Evolutionary conservation across 2,329 filamentous ascomycete genomes (phyloP).

Genomic region (Westerdykella aurantiaca): DNA sequence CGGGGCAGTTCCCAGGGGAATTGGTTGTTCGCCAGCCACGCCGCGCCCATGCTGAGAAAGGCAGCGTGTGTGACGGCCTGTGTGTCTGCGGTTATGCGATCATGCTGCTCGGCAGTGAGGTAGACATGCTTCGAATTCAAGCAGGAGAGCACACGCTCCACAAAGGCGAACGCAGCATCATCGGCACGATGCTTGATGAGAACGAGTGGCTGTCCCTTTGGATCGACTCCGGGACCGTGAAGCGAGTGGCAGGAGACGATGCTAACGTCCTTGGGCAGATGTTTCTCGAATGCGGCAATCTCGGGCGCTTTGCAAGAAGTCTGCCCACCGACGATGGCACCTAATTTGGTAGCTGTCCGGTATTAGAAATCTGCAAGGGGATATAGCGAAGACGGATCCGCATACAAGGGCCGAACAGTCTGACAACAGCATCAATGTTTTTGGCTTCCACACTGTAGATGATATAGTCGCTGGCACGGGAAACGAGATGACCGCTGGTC

Average conservation of each 20-base stretch:
- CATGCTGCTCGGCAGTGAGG: slow-evolving; percentile 80
- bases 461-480: slow-evolving; percentile 94
- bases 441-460: slow-evolving; percentile 98
- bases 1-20: slow-evolving; percentile 97
- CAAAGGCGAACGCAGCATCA: slow-evolving; percentile 66
- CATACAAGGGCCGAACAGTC: slow-evolving; percentile 88
- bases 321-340: slow-evolving; percentile 93
- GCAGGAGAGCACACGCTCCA: slow-evolving; percentile 75
- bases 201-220: slow-evolving; percentile 83
- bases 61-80: slow-evolving; percentile 97
- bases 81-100: slow-evolving; percentile 96
- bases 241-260: slow-evolving; percentile 96
- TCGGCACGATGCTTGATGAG: slow-evolving; percentile 90
- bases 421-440: slow-evolving; percentile 80
- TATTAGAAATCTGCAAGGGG: slow-evolving; percentile 7
- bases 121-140: slow-evolving; percentile 82
- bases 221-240: slow-evolving; percentile 85
- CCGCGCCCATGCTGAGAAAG: slow-evolving; percentile 93
- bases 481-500: slow-evolving; percentile 91
- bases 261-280: slow-evolving; percentile 81
- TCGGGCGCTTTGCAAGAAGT: slow-evolving; percentile 98
- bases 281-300: slow-evolving; percentile 83
- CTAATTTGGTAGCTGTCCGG: slow-evolving; percentile 76
- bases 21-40: slow-evolving; percentile 90
- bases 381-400: slow-evolving; percentile 10